These are phyloP conservation scores for Tolypocladium sp. DNA, from an alignment of 2,329 filamentous ascomycete species.

Conservation along the genomic window DNA sequence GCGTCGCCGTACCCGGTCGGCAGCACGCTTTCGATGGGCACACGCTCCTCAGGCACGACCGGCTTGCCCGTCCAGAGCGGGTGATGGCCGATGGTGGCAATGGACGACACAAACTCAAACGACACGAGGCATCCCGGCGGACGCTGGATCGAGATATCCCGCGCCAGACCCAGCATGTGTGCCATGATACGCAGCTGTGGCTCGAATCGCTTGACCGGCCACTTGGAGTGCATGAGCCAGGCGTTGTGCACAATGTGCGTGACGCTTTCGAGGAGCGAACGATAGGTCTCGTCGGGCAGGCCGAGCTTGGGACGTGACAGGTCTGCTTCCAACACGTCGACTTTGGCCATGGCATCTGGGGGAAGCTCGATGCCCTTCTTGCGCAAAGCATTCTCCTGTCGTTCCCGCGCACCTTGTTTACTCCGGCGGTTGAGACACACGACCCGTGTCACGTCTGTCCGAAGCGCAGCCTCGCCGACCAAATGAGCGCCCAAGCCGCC, in stretches of 20 bases:
- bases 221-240: conserved; percentile 34
- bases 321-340: conserved; percentile 2
- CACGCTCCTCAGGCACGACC: conserved; percentile 31
- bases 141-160: conserved; percentile 15
- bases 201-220: conserved; percentile 27
- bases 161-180: conserved; percentile 36
- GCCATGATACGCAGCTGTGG: conserved; percentile 34
- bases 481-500: conserved; percentile 29
- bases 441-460: conserved; percentile 15
- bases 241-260: conserved; percentile 44
- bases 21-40: conserved; percentile 27
- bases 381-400: conserved; percentile 2
- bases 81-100: conserved; percentile 25
- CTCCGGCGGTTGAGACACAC: conserved; percentile 36
- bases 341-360: neutral
- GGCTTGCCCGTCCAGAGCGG: conserved; percentile 11
- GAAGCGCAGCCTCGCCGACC: conserved; percentile 16
- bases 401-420: neutral
- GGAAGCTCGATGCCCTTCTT: conserved; percentile 1
- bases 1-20: conserved; percentile 40
- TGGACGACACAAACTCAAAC: conserved; percentile 34
- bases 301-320: conserved; percentile 28
- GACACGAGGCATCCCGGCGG: conserved; percentile 8
- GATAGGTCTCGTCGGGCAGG: conserved; percentile 26
- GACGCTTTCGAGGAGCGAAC: conserved; percentile 22